Evolutionary conservation across 2,329 filamentous ascomycete species (phyloP).

Genomic region (Claviceps digitariae): DNA sequence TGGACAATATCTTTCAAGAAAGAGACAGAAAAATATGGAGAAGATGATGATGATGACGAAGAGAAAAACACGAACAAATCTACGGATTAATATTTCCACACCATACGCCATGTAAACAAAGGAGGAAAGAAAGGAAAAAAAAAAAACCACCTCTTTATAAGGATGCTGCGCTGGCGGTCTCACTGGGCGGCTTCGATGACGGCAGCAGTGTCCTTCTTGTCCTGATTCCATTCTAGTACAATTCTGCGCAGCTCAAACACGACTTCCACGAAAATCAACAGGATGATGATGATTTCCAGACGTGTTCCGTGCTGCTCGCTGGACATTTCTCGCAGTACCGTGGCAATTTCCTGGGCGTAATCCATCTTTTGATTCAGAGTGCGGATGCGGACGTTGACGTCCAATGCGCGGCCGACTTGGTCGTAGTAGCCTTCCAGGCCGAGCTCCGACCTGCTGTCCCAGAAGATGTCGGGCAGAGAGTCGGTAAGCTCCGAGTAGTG

Average conservation of each 20-base stretch:
- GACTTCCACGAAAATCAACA: constrained; percentile 85
- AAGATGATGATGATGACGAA: too few relatives aligned
- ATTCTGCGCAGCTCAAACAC: constrained; percentile 69
- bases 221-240: constrained; percentile 44
- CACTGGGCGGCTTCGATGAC: background rate
- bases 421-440: constrained; percentile 92
- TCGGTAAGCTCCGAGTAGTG: constrained; percentile 96
- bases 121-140: background rate
- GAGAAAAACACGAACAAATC: too few relatives aligned
- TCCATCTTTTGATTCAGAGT: constrained; percentile 95
- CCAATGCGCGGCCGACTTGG: constrained; percentile 76
- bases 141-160: background rate
- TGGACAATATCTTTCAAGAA: background rate
- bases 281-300: constrained; percentile 92
- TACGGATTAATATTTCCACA: too few relatives aligned
- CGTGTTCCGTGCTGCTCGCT: constrained; percentile 82
- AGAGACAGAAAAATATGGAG: too few relatives aligned
- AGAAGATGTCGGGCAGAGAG: constrained; percentile 88
- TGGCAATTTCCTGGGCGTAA: constrained; percentile 91
- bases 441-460: constrained; percentile 81
- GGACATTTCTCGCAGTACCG: constrained; percentile 71
- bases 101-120: background rate
- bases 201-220: constrained; percentile 14
- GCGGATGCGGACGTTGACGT: constrained; percentile 83
- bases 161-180: background rate